Base-by-base conservation (phyloP, 495 filamentous ascomycete species). In the Cercophora newfieldiana region DNA sequence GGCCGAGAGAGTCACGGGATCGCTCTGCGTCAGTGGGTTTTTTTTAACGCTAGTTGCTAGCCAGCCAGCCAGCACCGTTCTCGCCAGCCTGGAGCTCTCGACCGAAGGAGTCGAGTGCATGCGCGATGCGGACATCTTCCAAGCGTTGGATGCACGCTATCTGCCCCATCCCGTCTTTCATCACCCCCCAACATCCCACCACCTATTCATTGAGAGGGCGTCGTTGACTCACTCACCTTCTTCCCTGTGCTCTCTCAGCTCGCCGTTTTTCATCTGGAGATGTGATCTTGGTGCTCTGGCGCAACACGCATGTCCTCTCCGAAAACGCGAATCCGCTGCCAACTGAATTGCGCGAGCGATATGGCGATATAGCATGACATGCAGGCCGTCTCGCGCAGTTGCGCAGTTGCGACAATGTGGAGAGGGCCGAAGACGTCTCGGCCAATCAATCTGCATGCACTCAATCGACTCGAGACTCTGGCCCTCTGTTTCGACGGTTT, bases 141-240 rank as follows among this genome's bases (percentile, higher is more conserved):
- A 69, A 69, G 70, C 73, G 57, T 71, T 71, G 66, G 55, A 72
- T 75, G 71, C 71, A 37, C 68, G 62, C 66, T 44, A 54, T 26
- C 31, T 49, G 50, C 30, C 37, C 67, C 55, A 59, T 28, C 22
- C 37, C 37, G 37, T 44, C 37, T 44, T 14, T 44, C 50, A 10
- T 31, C 33, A 54, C 37, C 62, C 22, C 28, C 47, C 57, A 7
- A 24, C 19, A 21, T 60, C 19, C 22, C 30, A 60, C 57, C 57
- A 30, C 55, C 2, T 18, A 19, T 30, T 29, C 51, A 56, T 25
- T n/a, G n/a, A n/a, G n/a, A n/a, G n/a, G n/a, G n/a, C n/a, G n/a
- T n/a, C n/a, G n/a, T n/a, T n/a, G n/a, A n/a, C n/a, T n/a, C n/a
- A 47, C 37, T 47, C 37, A 47, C 18, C 37, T 47, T 47, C 37